These are phyloP conservation scores for Chlamydomonas sp. DNA, from an alignment of 139 green algal species.

Conservation along the genomic window DNA sequence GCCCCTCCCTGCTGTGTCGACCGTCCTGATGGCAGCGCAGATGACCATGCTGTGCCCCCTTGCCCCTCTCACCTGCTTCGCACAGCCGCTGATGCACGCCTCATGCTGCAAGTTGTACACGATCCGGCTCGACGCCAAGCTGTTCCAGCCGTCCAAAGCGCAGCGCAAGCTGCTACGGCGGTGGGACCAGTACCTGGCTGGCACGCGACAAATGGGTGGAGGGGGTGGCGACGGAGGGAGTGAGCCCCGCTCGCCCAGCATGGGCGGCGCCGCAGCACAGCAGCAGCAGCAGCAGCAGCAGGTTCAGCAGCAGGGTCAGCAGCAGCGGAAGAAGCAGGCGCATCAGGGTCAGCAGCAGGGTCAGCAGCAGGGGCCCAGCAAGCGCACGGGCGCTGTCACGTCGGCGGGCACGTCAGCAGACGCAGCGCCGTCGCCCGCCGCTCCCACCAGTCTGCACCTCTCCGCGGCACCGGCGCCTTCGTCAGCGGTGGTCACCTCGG, in stretches of 20 bases:
- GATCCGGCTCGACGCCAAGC: slow-evolving; percentile 34
- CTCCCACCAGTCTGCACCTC: too few species aligned
- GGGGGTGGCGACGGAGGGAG: too few species aligned
- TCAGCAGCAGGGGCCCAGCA: slow-evolving; percentile 10
- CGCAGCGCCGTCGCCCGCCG: too few species aligned
- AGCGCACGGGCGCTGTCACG: background rate
- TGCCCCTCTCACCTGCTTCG: background rate
- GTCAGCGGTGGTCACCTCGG: too few species aligned
- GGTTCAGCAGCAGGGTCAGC: background rate
- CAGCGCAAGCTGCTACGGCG: slow-evolving; percentile 30
- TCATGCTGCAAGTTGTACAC: slow-evolving; percentile 52
- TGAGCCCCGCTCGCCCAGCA: too few species aligned
- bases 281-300: too few species aligned
- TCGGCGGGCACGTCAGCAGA: too few species aligned
- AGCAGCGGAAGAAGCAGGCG: slow-evolving; percentile 3
- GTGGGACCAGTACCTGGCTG: slow-evolving; percentile 31
- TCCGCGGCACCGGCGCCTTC: too few species aligned
- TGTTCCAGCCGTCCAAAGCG: slow-evolving; percentile 26
- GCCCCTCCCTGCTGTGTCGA: too few species aligned
- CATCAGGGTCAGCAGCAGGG: background rate
- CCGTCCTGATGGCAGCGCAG: too few species aligned
- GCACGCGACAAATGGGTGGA: too few species aligned
- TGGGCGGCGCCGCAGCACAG: too few species aligned
- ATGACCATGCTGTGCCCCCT: background rate
- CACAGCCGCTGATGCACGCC: slow-evolving; percentile 29